phyloP scores from a whole-genome alignment of 2,329 filamentous ascomycete genomes.

The Aspergillus hortae region DNA sequence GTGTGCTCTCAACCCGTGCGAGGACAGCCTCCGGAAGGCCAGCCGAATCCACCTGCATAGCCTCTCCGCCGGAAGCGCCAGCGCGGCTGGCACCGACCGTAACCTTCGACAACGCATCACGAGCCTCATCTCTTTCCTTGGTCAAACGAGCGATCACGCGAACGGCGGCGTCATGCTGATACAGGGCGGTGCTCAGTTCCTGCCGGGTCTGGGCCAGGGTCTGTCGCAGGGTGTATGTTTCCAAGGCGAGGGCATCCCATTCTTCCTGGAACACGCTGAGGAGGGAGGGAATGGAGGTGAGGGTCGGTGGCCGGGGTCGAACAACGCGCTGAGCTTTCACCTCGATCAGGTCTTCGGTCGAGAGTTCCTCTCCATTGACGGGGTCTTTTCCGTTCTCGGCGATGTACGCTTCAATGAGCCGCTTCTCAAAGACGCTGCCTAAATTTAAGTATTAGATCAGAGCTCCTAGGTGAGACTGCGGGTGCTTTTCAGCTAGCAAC shows the following conservation, averaged over 20 bases:
- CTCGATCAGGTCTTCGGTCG: constrained; percentile 79
- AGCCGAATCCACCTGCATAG: constrained; percentile 88
- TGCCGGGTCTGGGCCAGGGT: constrained; percentile 86
- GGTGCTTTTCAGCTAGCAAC: constrained; percentile 28
- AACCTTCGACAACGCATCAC: constrained; percentile 81
- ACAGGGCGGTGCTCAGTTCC: constrained; percentile 88
- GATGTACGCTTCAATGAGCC: constrained; percentile 92
- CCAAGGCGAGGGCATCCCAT: constrained; percentile 90
- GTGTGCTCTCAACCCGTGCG: constrained; percentile 72
- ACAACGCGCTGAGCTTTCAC: constrained; percentile 81
- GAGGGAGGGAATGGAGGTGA: constrained; percentile 93
- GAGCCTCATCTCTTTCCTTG: constrained; percentile 88
- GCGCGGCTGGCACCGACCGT: constrained; percentile 61
- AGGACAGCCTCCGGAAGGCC: constrained; percentile 69
- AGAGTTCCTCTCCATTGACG: constrained; percentile 79
- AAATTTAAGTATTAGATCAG: constrained; percentile 26
- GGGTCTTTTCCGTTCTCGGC: constrained; percentile 91
- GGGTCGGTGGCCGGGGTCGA: constrained; percentile 81
- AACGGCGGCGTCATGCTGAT: constrained; percentile 96
- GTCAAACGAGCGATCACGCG: constrained; percentile 87
- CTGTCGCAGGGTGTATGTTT: constrained; percentile 87
- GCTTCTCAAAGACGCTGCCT: constrained; percentile 92
- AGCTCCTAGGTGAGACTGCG: constrained; percentile 8
- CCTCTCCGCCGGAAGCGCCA: constrained; percentile 62
- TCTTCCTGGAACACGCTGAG: constrained; percentile 96